phyloP scores from a whole-genome alignment of 1,284 basidiomycete species.

The Cystobasidiaceae sp. region DNA sequence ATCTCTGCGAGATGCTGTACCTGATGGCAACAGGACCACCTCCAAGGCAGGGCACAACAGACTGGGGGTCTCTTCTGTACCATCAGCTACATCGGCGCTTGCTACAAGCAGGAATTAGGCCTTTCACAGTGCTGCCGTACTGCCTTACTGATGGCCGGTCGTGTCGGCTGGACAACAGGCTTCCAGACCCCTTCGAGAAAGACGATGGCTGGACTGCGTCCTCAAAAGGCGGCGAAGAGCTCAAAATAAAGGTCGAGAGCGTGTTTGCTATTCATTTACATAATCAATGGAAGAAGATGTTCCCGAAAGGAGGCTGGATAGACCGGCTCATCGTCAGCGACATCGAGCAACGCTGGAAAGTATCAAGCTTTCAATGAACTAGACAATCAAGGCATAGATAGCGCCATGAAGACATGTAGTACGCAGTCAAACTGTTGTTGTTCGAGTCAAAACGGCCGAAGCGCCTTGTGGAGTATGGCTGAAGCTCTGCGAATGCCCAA shows the following conservation, averaged over 20 bases:
- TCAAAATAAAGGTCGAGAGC: slow-evolving; percentile 62
- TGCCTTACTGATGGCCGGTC: slow-evolving; percentile 85
- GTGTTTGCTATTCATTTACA: slow-evolving; percentile 85
- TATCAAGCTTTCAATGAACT: not conserved
- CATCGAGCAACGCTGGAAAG: slow-evolving; percentile 11
- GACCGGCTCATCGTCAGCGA: slow-evolving; percentile 53
- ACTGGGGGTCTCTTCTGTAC: slow-evolving; percentile 88
- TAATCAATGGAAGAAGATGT: slow-evolving; percentile 83
- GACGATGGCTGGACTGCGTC: slow-evolving; percentile 51
- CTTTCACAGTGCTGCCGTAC: slow-evolving; percentile 85
- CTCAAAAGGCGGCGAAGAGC: slow-evolving; percentile 55
- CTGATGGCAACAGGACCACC: slow-evolving; percentile 66
- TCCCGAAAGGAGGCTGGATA: slow-evolving; percentile 72
- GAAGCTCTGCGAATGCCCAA: too few relatives aligned
- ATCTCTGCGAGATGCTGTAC: slow-evolving; percentile 90
- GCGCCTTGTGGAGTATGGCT: too few relatives aligned
- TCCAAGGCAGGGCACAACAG: slow-evolving; percentile 67
- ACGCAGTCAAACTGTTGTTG: not conserved
- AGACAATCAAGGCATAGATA: not conserved
- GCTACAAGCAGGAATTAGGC: slow-evolving; percentile 62
- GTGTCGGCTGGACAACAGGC: slow-evolving; percentile 79
- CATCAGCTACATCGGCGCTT: slow-evolving; percentile 78
- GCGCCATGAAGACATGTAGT: too few relatives aligned
- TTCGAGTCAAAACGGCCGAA: too few relatives aligned
- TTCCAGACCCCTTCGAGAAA: slow-evolving; percentile 76